Percentiles rank a stretch among this genome's conserved stretches.
Evolutionary conservation across 2,329 filamentous ascomycete genomes (phyloP).

Genomic region (Huntiella savannae): DNA sequence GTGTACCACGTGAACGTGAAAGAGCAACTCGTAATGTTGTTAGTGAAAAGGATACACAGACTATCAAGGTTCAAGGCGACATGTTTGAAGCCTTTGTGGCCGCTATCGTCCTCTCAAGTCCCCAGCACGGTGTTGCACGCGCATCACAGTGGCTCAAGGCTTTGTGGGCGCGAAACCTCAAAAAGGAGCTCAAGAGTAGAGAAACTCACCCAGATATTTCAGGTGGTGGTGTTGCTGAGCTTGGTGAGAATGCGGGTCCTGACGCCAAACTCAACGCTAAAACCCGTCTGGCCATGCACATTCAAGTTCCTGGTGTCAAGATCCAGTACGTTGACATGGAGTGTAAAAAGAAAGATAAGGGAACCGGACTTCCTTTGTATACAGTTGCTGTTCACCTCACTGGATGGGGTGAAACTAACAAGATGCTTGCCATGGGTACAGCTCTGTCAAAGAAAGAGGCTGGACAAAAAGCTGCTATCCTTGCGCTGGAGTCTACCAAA

Average conservation of each 20-base stretch:
- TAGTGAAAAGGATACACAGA: constrained; percentile 28
- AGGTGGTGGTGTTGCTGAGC: constrained; percentile 18
- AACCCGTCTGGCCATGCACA: constrained; percentile 28
- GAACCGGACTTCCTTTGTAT: constrained; percentile 35
- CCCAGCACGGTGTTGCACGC: constrained; percentile 37
- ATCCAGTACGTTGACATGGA: constrained; percentile 41
- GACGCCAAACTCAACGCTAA: constrained; percentile 23
- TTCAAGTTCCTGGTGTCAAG: constrained; percentile 37
- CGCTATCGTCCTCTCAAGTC: constrained; percentile 52
- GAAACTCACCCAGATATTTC: not conserved
- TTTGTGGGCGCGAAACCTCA: constrained; percentile 52
- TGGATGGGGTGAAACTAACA: constrained; percentile 47
- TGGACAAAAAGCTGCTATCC: constrained; percentile 43
- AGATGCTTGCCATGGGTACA: constrained; percentile 42
- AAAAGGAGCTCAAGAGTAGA: constrained; percentile 28
- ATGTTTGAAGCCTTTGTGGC: constrained; percentile 84
- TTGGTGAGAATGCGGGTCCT: constrained; percentile 11
- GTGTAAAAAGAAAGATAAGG: constrained; percentile 33
- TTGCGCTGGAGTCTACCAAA: constrained; percentile 47
- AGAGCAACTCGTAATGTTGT: constrained; percentile 18
- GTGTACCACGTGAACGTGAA: constrained; percentile 26
- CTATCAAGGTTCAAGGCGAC: constrained; percentile 61
- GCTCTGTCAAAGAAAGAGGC: constrained; percentile 52
- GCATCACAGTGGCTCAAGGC: constrained; percentile 53
- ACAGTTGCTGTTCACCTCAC: constrained; percentile 45